Evolutionary conservation across 257 asterid genomes (phyloP), one percentile per base, ranked within the genome.

Genomic region (Datura wrightii): DNA sequence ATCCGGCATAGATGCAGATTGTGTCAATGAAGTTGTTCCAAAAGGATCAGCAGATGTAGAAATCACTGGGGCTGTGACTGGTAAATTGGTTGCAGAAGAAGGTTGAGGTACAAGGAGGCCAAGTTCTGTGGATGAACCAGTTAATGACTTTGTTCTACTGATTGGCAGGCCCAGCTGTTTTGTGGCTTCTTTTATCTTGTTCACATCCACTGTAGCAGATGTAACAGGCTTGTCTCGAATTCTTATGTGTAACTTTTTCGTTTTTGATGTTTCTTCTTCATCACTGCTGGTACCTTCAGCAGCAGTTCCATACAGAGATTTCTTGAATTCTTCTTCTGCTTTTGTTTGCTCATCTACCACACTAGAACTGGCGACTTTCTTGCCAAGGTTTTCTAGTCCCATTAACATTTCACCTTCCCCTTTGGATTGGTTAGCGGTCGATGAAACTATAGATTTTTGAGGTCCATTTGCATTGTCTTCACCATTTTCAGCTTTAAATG

Each of bases 301-400:
- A 83, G 91, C 90, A 83, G 98, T 54, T 69, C 94, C 96, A 81
- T 95, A 97, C 10, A 92, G 80, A 15, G 98, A 90, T 86, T 91
- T 97, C 93, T 97, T 97, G 88, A 95, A 97, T 89, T 97, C 99
- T 89, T 92, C 99, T 84, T 92, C 98, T 19, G 98, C 99, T 92
- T 95, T 97, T 74, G 98, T 90, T 91, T 97, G 99, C 80, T 97
- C 98, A 88, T 95, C 98, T 66, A 86, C 83, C 86, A 90, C 89
- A 85, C 80, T 86, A 83, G 97, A 86, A 88, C 90, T 88, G 15
- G 88, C 83, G 89, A 85, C 82, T 87, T 91, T 95, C 80, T 89
- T 92, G 83, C 96, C 88, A 63, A 93, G 95, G 80, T 90, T 88
- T 85, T 95, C 98, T 52, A 95, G 91, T 84, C 98, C 97, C 92